A percentile compares a stretch with the other conserved stretches of the same genome.
These are phyloP conservation scores for Fusarium euwallaceae DNA, from an alignment of 2,329 filamentous ascomycete genomes.

Conservation along the genomic window DNA sequence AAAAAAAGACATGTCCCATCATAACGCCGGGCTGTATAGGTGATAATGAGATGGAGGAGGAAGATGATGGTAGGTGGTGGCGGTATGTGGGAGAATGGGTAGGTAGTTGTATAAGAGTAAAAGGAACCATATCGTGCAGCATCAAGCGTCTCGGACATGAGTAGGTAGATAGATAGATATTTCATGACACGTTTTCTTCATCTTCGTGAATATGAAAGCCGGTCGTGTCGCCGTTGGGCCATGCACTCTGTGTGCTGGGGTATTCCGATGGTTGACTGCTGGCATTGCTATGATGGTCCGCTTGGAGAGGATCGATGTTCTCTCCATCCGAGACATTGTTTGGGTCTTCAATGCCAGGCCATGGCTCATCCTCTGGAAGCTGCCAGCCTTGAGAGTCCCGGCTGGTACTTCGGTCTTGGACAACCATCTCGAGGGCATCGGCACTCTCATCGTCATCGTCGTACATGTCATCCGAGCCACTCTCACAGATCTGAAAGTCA, in stretches of 20 bases:
- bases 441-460: slow-evolving; percentile 47
- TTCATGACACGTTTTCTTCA: slow-evolving; percentile 41
- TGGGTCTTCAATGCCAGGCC: slow-evolving; percentile 68
- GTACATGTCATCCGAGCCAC: slow-evolving; percentile 51
- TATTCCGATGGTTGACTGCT: slow-evolving; percentile 70
- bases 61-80: slow-evolving; percentile 1
- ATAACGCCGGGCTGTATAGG: slow-evolving; percentile 28
- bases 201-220: slow-evolving; percentile 60
- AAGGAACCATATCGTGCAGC: slow-evolving; percentile 16
- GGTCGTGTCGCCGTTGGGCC: slow-evolving; percentile 48
- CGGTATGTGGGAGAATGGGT: not conserved
- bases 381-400: slow-evolving; percentile 48
- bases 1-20: slow-evolving; percentile 16
- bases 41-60: slow-evolving; percentile 8
- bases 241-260: slow-evolving; percentile 63
- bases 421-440: slow-evolving; percentile 45
- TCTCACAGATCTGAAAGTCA: slow-evolving; percentile 54
- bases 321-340: slow-evolving; percentile 63
- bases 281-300: slow-evolving; percentile 50
- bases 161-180: not conserved
- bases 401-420: slow-evolving; percentile 40
- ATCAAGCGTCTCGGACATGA: slow-evolving; percentile 20
- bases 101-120: slow-evolving; percentile 12
- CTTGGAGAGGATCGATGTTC: slow-evolving; percentile 61
- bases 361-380: slow-evolving; percentile 67